These are phyloP conservation scores for Geotrichum cucujoidarum DNA, from an alignment of 1,139 yeast genomes.

Conservation along the genomic window DNA sequence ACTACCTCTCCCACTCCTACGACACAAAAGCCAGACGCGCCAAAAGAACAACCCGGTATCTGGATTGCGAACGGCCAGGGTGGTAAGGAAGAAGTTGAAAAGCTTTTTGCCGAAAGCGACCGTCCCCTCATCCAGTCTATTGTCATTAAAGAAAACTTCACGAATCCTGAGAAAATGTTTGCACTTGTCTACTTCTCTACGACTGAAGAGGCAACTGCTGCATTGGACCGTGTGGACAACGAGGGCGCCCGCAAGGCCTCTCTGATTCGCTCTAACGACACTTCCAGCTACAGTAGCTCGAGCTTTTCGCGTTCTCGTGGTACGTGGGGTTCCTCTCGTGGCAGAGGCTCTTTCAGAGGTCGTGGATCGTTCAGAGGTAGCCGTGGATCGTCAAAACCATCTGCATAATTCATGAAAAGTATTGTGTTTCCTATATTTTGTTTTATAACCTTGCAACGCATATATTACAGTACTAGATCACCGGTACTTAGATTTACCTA, in stretches of 20 bases:
- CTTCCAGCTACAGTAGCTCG: slow-evolving; percentile 3
- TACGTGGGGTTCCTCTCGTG: slow-evolving; percentile 7
- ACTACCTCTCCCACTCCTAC: background rate
- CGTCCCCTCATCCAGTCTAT: slow-evolving; percentile 33
- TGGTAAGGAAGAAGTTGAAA: slow-evolving; percentile 34
- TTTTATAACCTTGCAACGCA: too few relatives aligned
- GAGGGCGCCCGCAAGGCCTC: slow-evolving; percentile 22
- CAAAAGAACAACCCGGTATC: slow-evolving; percentile 33
- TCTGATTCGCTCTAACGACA: slow-evolving; percentile 12
- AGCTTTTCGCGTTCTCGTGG: slow-evolving; percentile 7
- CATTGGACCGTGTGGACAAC: slow-evolving; percentile 36
- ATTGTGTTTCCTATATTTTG: slow-evolving; percentile 3
- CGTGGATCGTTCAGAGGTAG: slow-evolving; percentile 6
- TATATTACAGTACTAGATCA: too few relatives aligned
- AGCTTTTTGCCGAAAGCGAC: slow-evolving; percentile 35
- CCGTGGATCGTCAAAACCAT: slow-evolving; percentile 3
- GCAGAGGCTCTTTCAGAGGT: slow-evolving; percentile 10
- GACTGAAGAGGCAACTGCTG: slow-evolving; percentile 35
- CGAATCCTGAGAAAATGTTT: slow-evolving; percentile 32
- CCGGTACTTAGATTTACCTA: too few relatives aligned
- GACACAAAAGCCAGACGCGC: slow-evolving; percentile 3
- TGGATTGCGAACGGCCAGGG: slow-evolving; percentile 40
- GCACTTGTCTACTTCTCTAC: slow-evolving; percentile 39
- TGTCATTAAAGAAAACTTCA: slow-evolving; percentile 29
- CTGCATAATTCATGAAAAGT: slow-evolving; percentile 10